Base-by-base conservation (phyloP, 441 rosid genomes). In the Capsella rubella region DNA sequence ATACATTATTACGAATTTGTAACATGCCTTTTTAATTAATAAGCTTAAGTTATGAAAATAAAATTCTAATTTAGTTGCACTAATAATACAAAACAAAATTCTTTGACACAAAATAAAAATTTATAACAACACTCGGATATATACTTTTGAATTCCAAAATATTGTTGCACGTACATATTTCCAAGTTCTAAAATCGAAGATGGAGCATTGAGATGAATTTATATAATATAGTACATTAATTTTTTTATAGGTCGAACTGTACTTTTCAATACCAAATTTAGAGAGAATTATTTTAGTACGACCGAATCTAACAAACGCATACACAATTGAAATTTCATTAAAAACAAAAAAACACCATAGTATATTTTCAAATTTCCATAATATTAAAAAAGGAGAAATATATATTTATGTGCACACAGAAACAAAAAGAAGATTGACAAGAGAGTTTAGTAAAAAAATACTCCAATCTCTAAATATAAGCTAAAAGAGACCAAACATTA, bases 401-500 rank as follows among this genome's bases (percentile, higher is more conserved):
- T 51, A 51, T 51, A 27, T 27, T 27, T 52, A 51, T 50, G 14
- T 21, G 0, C 12, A n/a, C 40, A 31, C 14, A 53, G 9, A 55
- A 14, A 21, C 25, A 21, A 21, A 21, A 5, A 11, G 31, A 34
- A 4, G 32, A 35, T n/a, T 15, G 21, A 51, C 7, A 51, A 10
- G 2, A 8, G 21, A 64, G 32, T 47, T 34, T 49, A 59, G 45
- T 65, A 65, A 65, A 56, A 18, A 56, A 21, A 21, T 35, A 57
- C 60, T 65, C 66, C 16, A 74, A 66, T 46, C 51, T 27, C 25
- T 21, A 21, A 21, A 39, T 49, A 58, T 14, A 58, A 67, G 49
- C 68, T 63, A 67, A 59, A 64, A 67, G 39, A 32, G 49, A 68
- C 7, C 27, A 75, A 53, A 68, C 57, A 60, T 60, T 42, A 18